Evolutionary conservation across 768 basidiomycete species (phyloP).

Genomic region (Epithele typhae): DNA sequence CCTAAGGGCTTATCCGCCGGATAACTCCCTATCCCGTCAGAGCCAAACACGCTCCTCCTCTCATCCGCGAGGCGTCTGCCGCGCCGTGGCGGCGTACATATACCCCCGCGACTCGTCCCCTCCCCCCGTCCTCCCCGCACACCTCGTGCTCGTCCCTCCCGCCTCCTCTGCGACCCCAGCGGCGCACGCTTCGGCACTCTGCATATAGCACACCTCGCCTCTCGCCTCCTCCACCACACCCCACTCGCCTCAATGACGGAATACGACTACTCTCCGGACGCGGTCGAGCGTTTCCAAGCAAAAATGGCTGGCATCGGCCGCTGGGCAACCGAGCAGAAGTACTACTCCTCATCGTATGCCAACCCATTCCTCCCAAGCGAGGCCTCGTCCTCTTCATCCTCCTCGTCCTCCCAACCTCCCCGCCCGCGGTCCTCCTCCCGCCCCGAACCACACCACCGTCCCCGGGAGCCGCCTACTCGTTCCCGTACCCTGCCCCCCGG

Average conservation of each 20-base stretch:
- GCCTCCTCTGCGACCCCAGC: too few species aligned
- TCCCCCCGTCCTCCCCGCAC: neutral
- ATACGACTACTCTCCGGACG: constrained; percentile 33
- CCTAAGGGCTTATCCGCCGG: too few species aligned
- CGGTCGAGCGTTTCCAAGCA: constrained; percentile 24
- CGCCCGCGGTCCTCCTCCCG: constrained; percentile 8
- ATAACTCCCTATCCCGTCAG: neutral
- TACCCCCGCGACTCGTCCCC: constrained; percentile 5
- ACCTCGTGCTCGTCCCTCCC: neutral
- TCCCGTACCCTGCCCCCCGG: constrained; percentile 12
- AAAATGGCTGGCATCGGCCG: constrained; percentile 23
- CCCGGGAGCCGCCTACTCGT: constrained; percentile 11
- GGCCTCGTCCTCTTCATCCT: constrained; percentile 10
- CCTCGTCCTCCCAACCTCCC: constrained; percentile 7
- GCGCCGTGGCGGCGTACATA: constrained; percentile 10
- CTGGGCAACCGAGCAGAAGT: constrained; percentile 24
- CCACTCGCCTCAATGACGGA: constrained; percentile 24
- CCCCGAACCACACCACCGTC: neutral
- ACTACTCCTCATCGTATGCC: constrained; percentile 15
- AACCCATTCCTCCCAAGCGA: constrained; percentile 17
- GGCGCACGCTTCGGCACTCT: too few species aligned
- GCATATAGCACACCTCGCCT: too few species aligned
- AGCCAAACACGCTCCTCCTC: constrained; percentile 9
- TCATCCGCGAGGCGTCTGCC: constrained; percentile 14
- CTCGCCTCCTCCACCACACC: too few species aligned